Evolutionary conservation across 2,329 filamentous ascomycete species (phyloP).

Genomic region (Aureobasidium sp.): DNA sequence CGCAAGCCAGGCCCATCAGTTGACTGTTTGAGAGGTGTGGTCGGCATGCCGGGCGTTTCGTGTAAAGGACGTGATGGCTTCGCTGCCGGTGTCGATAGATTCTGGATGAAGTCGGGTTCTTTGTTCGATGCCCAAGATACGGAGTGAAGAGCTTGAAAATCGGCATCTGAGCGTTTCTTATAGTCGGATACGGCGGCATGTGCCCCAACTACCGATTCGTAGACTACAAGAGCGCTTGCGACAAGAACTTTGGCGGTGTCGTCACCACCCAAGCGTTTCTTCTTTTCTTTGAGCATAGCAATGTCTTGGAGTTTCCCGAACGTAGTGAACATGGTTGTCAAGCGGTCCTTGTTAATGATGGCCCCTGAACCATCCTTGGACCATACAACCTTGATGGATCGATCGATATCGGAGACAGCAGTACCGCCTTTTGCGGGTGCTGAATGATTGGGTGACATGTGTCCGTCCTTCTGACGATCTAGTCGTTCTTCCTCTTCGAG

Average conservation of each 20-base stretch:
- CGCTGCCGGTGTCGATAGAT: not conserved
- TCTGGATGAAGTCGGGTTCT: constrained; percentile 40
- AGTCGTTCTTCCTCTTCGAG: constrained; percentile 43
- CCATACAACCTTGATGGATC: constrained; percentile 54
- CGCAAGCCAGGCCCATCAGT: constrained; percentile 25
- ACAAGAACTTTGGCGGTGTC: constrained; percentile 46
- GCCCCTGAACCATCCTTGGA: constrained; percentile 39
- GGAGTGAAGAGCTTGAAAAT: constrained; percentile 45
- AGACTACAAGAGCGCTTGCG: constrained; percentile 50
- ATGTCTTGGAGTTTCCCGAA: constrained; percentile 54
- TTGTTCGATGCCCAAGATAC: constrained; percentile 47
- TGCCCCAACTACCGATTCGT: constrained; percentile 50
- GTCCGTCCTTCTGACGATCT: constrained; percentile 31
- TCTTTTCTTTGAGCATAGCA: constrained; percentile 51
- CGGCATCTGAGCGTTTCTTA: constrained; percentile 32
- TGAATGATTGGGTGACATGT: not conserved
- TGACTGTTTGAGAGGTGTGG: constrained; percentile 24
- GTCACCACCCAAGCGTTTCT: constrained; percentile 39
- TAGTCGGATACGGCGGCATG: constrained; percentile 50
- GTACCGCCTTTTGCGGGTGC: constrained; percentile 15
- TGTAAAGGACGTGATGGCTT: not conserved
- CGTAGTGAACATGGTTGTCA: constrained; percentile 42
- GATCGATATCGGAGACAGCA: constrained; percentile 47
- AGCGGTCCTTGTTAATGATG: constrained; percentile 40
- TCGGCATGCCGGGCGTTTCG: constrained; percentile 17